phyloP scores from a whole-genome alignment of 768 basidiomycete species.

The Naganishia randhawae region DNA sequence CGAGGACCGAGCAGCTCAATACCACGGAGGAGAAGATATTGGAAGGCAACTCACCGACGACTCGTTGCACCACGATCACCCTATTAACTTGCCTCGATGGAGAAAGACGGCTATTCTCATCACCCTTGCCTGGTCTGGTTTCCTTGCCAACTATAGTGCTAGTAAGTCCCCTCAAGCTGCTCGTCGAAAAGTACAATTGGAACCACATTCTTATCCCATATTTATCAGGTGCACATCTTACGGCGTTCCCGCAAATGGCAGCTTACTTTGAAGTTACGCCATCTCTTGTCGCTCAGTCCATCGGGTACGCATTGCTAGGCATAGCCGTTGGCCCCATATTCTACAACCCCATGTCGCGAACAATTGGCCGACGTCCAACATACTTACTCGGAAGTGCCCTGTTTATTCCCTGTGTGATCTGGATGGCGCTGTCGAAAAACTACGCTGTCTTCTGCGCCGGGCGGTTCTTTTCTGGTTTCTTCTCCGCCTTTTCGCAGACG shows the following conservation, averaged over 20 bases:
- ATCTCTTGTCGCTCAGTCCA: conserved; percentile 31
- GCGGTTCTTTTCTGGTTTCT: conserved; percentile 33
- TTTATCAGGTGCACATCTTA: conserved; percentile 1
- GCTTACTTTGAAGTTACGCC: conserved; percentile 28
- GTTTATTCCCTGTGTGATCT: conserved; percentile 35
- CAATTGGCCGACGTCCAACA: conserved; percentile 34
- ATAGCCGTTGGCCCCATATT: conserved; percentile 38
- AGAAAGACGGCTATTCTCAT: conserved; percentile 34
- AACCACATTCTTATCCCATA: not conserved
- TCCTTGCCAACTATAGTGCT: conserved; percentile 36
- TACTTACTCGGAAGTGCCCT: conserved; percentile 35
- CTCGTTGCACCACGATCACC: conserved; percentile 32
- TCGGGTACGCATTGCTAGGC: conserved; percentile 37
- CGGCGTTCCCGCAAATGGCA: conserved; percentile 27
- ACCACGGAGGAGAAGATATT: conserved; percentile 6
- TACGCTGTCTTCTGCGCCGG: conserved; percentile 34
- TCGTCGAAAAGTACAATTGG: not conserved
- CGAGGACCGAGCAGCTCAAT: not conserved
- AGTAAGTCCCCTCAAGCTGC: not conserved
- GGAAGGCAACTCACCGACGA: conserved; percentile 26
- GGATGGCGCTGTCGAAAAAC: conserved; percentile 32
- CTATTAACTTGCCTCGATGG: conserved; percentile 31
- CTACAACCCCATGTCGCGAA: conserved; percentile 32
- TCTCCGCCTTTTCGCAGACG: conserved; percentile 33
- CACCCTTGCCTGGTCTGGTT: conserved; percentile 33